A percentile compares a stretch with the other conserved stretches of the same genome.
Conservation (phyloP, 164 flowering plant species). For the Euptelea pleiosperma region DNA sequence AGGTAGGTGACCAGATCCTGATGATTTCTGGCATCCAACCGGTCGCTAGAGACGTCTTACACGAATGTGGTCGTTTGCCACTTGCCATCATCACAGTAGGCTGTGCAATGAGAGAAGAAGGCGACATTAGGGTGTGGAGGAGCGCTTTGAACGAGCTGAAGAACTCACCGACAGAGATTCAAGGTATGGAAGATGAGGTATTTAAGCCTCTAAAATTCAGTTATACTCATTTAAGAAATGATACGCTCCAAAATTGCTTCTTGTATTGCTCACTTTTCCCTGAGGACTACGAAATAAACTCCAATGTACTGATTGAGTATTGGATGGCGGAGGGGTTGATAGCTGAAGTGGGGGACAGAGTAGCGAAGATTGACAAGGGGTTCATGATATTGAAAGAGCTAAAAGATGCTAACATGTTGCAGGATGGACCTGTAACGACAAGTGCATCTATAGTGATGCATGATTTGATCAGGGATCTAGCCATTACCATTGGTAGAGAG, state of each 20-base stretch:
- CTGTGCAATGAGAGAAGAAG: constrained; percentile 14
- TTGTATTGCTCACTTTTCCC: constrained; percentile 24
- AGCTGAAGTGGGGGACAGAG: constrained; percentile 5
- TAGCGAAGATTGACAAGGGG: constrained; percentile 16
- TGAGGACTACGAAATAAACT: constrained; percentile 14
- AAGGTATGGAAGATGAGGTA: constrained; percentile 6
- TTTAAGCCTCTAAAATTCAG: constrained; percentile 16
- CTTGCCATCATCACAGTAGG: constrained; percentile 21
- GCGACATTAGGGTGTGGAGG: constrained; percentile 19
- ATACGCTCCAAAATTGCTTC: constrained; percentile 12
- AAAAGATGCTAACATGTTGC: constrained; percentile 16
- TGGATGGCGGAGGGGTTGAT: constrained; percentile 28
- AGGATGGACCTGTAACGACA: constrained; percentile 3
- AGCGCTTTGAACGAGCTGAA: constrained; percentile 19
- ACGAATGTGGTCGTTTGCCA: constrained; percentile 26
- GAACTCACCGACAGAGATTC: not conserved
- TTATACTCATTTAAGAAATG: constrained; percentile 11
- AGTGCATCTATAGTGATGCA: constrained; percentile 16
- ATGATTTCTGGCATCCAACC: not conserved
- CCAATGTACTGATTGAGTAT: constrained; percentile 12
- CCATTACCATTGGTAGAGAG: constrained; percentile 9
- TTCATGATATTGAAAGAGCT: constrained; percentile 20
- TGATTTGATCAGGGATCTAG: constrained; percentile 25
- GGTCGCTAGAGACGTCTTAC: constrained; percentile 4
- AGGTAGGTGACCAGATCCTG: constrained; percentile 8